Evolutionary conservation across 1,284 basidiomycete species (phyloP).

Genomic region (Malassezia psittaci): DNA sequence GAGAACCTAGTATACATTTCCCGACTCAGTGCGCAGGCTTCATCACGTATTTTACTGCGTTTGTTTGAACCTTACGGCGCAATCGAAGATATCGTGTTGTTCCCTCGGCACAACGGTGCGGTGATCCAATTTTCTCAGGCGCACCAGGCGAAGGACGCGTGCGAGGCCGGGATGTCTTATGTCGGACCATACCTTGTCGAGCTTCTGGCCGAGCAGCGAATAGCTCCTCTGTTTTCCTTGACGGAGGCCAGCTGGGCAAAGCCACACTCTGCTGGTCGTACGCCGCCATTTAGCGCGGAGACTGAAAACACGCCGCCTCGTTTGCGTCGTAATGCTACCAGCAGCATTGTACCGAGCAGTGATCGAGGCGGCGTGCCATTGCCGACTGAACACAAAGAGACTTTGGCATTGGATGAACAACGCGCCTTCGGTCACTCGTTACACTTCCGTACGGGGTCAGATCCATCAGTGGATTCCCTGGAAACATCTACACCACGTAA

Average conservation of each 20-base stretch:
- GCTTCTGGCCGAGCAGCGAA: conserved; percentile 3
- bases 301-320: neutral
- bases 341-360: conserved; percentile 44
- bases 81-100: conserved; percentile 13
- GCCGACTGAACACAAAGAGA: conserved; percentile 36
- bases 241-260: neutral
- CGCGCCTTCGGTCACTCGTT: conserved; percentile 55
- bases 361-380: conserved; percentile 45
- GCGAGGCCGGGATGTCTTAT: conserved; percentile 1
- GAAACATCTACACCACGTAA: conserved; percentile 60
- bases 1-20: conserved; percentile 9
- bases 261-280: neutral
- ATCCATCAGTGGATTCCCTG: conserved; percentile 20
- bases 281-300: neutral
- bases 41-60: conserved; percentile 8
- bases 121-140: conserved; percentile 8
- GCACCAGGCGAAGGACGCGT: neutral
- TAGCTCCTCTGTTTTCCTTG: conserved; percentile 2
- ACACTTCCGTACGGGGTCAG: conserved; percentile 60
- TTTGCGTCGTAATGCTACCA: conserved; percentile 33
- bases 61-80: conserved; percentile 16
- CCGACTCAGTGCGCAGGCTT: conserved; percentile 6
- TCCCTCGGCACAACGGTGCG: conserved; percentile 8
- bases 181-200: conserved; percentile 12
- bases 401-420: conserved; percentile 55